A percentile compares a stretch with the other conserved stretches of the same genome.
Conservation (phyloP, 1,139 yeast genomes). For the Suhomyces wounanorum region DNA sequence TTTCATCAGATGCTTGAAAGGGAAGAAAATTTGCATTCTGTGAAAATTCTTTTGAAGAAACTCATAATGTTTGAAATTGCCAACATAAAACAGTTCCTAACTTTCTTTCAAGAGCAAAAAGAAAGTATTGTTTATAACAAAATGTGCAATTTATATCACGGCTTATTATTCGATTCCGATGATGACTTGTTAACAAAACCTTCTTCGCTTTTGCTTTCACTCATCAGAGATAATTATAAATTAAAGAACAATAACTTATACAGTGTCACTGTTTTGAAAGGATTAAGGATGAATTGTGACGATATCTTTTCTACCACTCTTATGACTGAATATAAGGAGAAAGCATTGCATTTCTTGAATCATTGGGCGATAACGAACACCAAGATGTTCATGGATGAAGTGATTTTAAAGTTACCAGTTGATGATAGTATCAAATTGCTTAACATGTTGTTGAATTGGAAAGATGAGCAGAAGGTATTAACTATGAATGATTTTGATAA, state of each 20-base stretch:
- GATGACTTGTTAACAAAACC: constrained; percentile 12
- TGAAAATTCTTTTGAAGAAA: constrained; percentile 17
- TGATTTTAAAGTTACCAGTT: constrained; percentile 21
- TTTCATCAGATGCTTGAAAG: constrained; percentile 8
- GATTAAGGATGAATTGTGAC: constrained; percentile 11
- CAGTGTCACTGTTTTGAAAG: constrained; percentile 13
- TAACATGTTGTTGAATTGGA: constrained; percentile 19
- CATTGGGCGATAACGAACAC: constrained; percentile 25
- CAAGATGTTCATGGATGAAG: constrained; percentile 25
- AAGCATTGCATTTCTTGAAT: constrained; percentile 18
- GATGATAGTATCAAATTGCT: constrained; percentile 27
- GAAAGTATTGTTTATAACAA: constrained; percentile 3
- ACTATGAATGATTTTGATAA: constrained; percentile 23
- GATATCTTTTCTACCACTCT: constrained; percentile 14
- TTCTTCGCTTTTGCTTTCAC: constrained; percentile 21
- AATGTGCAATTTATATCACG: constrained; percentile 15
- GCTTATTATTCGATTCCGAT: constrained; percentile 19
- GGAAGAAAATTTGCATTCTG: constrained; percentile 3
- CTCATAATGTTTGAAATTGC: constrained; percentile 24
- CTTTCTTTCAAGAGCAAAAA: background rate
- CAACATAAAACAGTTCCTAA: constrained; percentile 19
- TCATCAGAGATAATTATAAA: constrained; percentile 16
- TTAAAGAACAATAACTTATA: constrained; percentile 1
- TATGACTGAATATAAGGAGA: constrained; percentile 12
- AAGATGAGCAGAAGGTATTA: constrained; percentile 11